phyloP scores from a whole-genome alignment of 306 rosid genomes.

The Urtica urens region DNA sequence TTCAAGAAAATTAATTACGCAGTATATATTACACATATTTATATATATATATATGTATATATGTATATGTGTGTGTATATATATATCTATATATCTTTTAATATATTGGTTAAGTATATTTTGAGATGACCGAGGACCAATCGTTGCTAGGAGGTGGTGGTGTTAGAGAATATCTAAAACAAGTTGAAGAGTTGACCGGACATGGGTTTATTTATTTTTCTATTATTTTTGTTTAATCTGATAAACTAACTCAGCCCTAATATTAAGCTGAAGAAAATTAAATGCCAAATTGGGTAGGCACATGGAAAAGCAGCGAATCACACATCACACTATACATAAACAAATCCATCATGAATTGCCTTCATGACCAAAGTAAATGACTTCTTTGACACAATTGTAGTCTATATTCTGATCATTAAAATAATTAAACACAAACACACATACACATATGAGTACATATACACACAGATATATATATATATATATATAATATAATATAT shows the following conservation, averaged over 20 bases:
- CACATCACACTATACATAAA: background rate
- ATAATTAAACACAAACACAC: too few species aligned
- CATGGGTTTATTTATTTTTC: background rate
- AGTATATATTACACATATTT: too few species aligned
- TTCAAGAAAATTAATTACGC: background rate
- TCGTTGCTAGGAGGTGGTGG: slow-evolving; percentile 8
- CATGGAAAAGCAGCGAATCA: slow-evolving; percentile 6
- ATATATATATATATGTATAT: background rate
- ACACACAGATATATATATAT: too few species aligned
- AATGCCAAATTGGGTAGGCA: slow-evolving; percentile 5
- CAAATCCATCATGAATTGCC: background rate
- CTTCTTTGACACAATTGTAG: background rate
- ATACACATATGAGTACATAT: too few species aligned
- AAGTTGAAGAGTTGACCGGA: slow-evolving; percentile 1
- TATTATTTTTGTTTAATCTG: background rate
- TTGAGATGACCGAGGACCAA: slow-evolving; percentile 15
- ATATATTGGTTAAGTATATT: background rate
- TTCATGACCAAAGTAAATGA: background rate
- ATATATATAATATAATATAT: too few species aligned
- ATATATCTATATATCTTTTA: background rate
- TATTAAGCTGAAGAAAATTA: slow-evolving; percentile 1
- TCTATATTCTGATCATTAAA: background rate
- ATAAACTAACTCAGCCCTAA: background rate
- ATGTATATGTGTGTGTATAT: background rate
- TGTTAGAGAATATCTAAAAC: background rate